Evolutionary conservation across 768 basidiomycete species (phyloP).

Genomic region (Suillus cothurnatus): DNA sequence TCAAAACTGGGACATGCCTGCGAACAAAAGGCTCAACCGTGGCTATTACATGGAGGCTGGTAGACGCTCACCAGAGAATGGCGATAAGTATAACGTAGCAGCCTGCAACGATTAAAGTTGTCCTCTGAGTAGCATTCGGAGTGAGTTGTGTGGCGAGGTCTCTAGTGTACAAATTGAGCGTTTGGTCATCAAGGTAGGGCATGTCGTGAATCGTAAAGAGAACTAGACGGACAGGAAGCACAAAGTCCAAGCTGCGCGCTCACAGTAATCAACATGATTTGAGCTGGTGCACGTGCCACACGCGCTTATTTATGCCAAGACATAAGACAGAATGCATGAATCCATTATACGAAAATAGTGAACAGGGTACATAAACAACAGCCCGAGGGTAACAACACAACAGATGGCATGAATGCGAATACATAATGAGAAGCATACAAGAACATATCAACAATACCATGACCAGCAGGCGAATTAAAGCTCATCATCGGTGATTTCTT

Average conservation of each 20-base stretch:
- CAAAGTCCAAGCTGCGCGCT: not conserved
- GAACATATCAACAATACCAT: constrained; percentile 8
- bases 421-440: constrained; percentile 11
- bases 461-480: constrained; percentile 29
- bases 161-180: constrained; percentile 24
- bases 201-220: constrained; percentile 31
- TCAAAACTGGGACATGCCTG: constrained; percentile 81
- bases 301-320: not conserved
- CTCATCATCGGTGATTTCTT: constrained; percentile 71
- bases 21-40: constrained; percentile 11
- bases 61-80: constrained; percentile 68
- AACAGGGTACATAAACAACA: constrained; percentile 25
- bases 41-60: not conserved
- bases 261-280: not conserved
- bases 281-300: not conserved
- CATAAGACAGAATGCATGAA: constrained; percentile 9
- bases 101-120: constrained; percentile 79
- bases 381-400: constrained; percentile 11
- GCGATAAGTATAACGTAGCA: constrained; percentile 73
- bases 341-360: constrained; percentile 21
- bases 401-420: constrained; percentile 9
- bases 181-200: constrained; percentile 25
- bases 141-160: constrained; percentile 42
- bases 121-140: constrained; percentile 72
- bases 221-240: not conserved